Percentiles rank a stretch among this genome's conserved stretches.
These are phyloP conservation scores for Ceratocystis harringtonii DNA, from an alignment of 2,329 filamentous ascomycete species.

Conservation along the genomic window DNA sequence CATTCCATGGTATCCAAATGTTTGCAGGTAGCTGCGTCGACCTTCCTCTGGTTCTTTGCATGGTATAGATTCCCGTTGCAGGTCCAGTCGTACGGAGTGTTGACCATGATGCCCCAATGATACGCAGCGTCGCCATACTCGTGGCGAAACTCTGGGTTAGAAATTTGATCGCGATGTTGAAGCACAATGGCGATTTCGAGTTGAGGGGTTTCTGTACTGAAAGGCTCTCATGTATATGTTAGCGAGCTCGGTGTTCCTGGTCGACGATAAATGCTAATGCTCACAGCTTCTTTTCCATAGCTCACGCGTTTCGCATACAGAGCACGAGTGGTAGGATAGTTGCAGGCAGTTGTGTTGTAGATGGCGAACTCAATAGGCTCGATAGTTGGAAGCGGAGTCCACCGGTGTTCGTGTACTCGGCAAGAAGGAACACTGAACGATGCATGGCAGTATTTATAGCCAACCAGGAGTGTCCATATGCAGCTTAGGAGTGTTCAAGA, in stretches of 20 bases:
- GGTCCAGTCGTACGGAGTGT: background rate
- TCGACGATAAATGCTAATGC: no score
- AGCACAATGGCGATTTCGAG: background rate
- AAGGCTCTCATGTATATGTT: background rate
- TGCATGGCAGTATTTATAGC: background rate
- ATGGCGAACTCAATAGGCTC: no score
- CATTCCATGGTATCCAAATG: background rate
- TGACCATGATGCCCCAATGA: background rate
- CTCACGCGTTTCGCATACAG: no score
- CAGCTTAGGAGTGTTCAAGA: background rate
- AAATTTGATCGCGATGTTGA: background rate
- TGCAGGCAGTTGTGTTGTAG: no score
- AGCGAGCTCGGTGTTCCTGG: background rate
- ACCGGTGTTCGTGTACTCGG: no score
- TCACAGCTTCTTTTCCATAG: no score
- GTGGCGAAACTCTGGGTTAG: background rate
- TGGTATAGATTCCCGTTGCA: background rate
- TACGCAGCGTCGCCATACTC: background rate
- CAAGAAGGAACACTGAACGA: background rate
- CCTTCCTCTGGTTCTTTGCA: background rate
- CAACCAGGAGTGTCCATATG: background rate
- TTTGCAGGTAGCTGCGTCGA: background rate
- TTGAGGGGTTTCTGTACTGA: background rate
- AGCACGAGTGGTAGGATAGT: no score
- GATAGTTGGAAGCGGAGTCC: no score